phyloP scores from a whole-genome alignment of 2,329 filamentous ascomycete genomes.

The Drechslerella stenobrocha region DNA sequence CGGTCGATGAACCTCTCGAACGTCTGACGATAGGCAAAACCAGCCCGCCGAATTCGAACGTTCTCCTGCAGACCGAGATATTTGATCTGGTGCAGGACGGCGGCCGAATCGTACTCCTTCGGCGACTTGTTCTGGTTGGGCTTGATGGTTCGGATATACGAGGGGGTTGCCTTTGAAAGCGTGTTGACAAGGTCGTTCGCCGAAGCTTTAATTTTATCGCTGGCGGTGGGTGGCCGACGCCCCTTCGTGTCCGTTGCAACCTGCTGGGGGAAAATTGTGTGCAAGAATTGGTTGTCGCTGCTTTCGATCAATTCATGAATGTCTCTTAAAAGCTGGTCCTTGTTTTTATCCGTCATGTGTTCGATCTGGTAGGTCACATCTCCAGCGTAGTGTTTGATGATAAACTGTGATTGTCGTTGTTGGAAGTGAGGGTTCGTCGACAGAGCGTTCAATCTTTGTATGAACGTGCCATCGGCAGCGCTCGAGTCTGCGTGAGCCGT shows the following conservation, averaged over 20 bases:
- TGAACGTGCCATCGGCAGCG: slow-evolving; percentile 90
- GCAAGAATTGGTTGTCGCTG: slow-evolving; percentile 82
- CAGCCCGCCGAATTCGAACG: slow-evolving; percentile 93
- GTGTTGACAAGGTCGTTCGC: slow-evolving; percentile 97
- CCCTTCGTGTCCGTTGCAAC: slow-evolving; percentile 83
- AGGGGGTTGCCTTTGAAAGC: slow-evolving; percentile 96
- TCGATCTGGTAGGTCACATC: slow-evolving; percentile 99
- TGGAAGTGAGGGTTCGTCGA: slow-evolving; percentile 96
- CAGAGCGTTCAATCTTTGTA: slow-evolving; percentile 86
- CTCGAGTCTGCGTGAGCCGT: slow-evolving; percentile 71
- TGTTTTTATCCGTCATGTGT: slow-evolving; percentile 99
- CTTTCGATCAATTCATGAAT: slow-evolving; percentile 89
- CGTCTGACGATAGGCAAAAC: slow-evolving; percentile 98
- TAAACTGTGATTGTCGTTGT: slow-evolving; percentile 81
- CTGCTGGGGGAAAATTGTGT: slow-evolving; percentile 80
- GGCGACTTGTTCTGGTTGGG: slow-evolving; percentile 95
- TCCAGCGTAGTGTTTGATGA: slow-evolving; percentile 95
- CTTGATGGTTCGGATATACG: slow-evolving; percentile 99
- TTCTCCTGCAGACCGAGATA: slow-evolving; percentile 99
- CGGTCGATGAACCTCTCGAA: slow-evolving; percentile 96
- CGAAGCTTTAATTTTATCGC: slow-evolving; percentile 98
- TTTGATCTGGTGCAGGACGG: slow-evolving; percentile 95
- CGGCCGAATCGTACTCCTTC: slow-evolving; percentile 98
- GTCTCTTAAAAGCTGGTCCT: slow-evolving; percentile 98
- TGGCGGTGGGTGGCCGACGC: slow-evolving; percentile 84